Evolutionary conservation across 1,139 yeast genomes (phyloP).

Genomic region (Schwanniomyces etchellsii): DNA sequence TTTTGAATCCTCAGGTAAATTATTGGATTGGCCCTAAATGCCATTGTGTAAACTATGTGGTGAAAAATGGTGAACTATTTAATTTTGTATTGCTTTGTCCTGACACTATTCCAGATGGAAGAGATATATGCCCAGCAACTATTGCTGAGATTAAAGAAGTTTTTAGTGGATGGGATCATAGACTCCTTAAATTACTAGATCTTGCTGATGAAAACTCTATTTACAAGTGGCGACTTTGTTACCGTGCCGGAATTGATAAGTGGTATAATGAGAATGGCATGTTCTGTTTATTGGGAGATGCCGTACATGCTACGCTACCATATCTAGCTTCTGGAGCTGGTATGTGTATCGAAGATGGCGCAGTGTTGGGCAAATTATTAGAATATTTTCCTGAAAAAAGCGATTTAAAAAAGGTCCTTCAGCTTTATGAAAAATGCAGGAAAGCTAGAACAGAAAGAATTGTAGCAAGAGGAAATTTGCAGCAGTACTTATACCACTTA

Average conservation of each 20-base stretch:
- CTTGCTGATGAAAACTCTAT: slow-evolving; percentile 15
- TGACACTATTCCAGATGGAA: slow-evolving; percentile 16
- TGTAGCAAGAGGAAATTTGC: slow-evolving; percentile 20
- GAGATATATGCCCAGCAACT: slow-evolving; percentile 13
- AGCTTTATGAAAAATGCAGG: slow-evolving; percentile 19
- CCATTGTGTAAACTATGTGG: slow-evolving; percentile 25
- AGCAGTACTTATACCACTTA: slow-evolving; percentile 19
- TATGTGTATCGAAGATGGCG: slow-evolving; percentile 30
- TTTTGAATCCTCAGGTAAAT: slow-evolving; percentile 20
- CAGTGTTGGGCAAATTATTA: slow-evolving; percentile 13
- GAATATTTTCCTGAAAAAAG: slow-evolving; percentile 10
- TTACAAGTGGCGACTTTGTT: slow-evolving; percentile 29
- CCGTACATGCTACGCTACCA: slow-evolving; percentile 36
- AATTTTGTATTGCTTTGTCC: slow-evolving; percentile 14
- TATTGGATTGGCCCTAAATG: slow-evolving; percentile 29
- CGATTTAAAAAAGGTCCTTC: slow-evolving; percentile 10
- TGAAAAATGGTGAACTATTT: slow-evolving; percentile 10
- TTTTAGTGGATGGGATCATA: slow-evolving; percentile 25
- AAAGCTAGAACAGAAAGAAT: too few relatives aligned
- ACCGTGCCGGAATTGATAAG: slow-evolving; percentile 18
- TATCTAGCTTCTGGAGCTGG: slow-evolving; percentile 38
- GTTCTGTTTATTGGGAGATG: slow-evolving; percentile 30
- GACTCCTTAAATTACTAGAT: slow-evolving; percentile 14
- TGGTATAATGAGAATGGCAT: slow-evolving; percentile 14
- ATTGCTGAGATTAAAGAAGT: slow-evolving; percentile 18